Conservation (phyloP, 208 protist species). For the Trypanosoma melophagium region DNA sequence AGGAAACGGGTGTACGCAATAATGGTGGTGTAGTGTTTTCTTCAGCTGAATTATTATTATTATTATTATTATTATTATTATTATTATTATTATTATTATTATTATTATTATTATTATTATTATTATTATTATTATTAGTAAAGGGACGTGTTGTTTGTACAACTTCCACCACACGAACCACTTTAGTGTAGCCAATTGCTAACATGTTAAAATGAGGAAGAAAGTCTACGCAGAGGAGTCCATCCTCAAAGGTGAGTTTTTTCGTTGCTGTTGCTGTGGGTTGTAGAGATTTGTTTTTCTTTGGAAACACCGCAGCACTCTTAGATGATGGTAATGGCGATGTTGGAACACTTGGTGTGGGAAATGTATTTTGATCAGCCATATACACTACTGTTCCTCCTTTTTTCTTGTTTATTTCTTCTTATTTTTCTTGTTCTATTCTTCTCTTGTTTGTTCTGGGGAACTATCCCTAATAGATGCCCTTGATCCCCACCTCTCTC, state of each 20-base stretch:
- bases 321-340: background rate
- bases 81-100: background rate
- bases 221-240: constrained; percentile 67
- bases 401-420: too few relatives aligned
- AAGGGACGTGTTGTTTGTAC: constrained; percentile 17
- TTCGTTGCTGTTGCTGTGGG: background rate
- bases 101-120: background rate
- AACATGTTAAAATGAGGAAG: constrained; percentile 61
- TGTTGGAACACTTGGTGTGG: too few relatives aligned
- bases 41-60: too few relatives aligned
- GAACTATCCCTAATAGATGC: too few relatives aligned
- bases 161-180: constrained; percentile 74
- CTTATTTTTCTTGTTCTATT: too few relatives aligned
- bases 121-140: constrained; percentile 2
- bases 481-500: too few relatives aligned
- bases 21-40: too few relatives aligned
- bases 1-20: constrained; percentile 17
- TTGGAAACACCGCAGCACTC: background rate
- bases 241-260: constrained; percentile 46
- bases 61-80: constrained; percentile 1
- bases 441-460: too few relatives aligned
- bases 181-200: constrained; percentile 68
- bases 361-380: background rate
- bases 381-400: background rate
- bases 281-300: constrained; percentile 12